Base-by-base conservation (phyloP, 805 yeast genomes). In the Cyberlindnera mrakii region DNA sequence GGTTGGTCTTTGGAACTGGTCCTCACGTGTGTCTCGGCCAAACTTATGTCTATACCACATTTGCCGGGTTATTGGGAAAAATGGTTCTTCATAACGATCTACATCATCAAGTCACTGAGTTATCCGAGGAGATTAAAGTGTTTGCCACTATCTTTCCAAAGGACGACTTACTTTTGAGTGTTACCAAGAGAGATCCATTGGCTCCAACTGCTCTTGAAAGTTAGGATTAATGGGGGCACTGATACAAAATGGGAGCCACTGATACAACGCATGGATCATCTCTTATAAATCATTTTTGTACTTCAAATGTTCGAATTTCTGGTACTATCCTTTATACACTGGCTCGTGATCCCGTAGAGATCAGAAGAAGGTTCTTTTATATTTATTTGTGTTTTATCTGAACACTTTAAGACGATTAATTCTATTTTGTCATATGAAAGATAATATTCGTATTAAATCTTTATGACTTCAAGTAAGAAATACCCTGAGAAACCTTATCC, bases 121-220 rank as follows among this genome's bases (percentile, higher is more conserved):
- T 82, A 53, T 81, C 91, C 54, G 99, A 93, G 70, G 82, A 88
- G 59, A 89, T 93, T 59, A 86, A 88, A 61, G 98, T 93, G 33
- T 93, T 93, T 63, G 99, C 99, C 23, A 93, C 99, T 16, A 89
- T 93, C 62, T 93, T 93, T 85, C 99, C 99, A 23, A 80, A 87
- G 64, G 99, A 93, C 67, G 96, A 93, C 64, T 79, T 95, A 61
- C 77, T 86, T 51, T 68, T 93, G 62, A 71, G 80, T 54, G 91
- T 90, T 72, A 72, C 70, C 39, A 69, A 61, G 53, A 79, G 93
- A 68, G 85, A 85, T 48, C 74, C 73, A 47, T 44, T 64, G 31
- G 50, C 51, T 2, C 51, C 51, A 44, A 47, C 42, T 20, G 46
- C 30, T 35, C 35, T 42, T 23, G 44, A 43, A 47, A 14, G 45